Evolutionary conservation across 2,329 filamentous ascomycete genomes (phyloP).

Genomic region (Paracorniculantispora psalliotae): DNA sequence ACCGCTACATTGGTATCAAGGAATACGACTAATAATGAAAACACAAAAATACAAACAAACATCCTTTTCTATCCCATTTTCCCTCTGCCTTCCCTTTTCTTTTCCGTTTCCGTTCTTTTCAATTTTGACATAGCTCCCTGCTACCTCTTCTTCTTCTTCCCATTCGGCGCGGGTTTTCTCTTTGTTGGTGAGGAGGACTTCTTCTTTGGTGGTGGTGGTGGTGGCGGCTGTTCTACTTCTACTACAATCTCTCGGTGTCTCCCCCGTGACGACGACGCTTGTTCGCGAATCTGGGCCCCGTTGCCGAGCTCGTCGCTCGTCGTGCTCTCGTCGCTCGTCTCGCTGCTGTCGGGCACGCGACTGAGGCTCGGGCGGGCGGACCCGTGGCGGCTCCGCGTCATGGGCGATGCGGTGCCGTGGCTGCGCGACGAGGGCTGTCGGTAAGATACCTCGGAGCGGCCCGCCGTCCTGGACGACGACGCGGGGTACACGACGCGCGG

Average conservation of each 20-base stretch:
- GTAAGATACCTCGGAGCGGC: conserved; percentile 26
- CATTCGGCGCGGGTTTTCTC: conserved; percentile 31
- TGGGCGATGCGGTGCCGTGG: conserved; percentile 21
- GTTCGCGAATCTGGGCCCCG: conserved; percentile 28
- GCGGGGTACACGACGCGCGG: conserved; percentile 33
- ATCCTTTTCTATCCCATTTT: neutral
- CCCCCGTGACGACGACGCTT: conserved; percentile 16
- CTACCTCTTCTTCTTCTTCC: conserved; percentile 28
- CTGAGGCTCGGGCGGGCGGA: conserved; percentile 26
- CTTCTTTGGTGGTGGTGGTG: conserved; percentile 31
- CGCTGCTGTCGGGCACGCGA: conserved; percentile 29
- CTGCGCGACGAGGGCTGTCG: conserved; percentile 18
- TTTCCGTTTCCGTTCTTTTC: conserved; percentile 23
- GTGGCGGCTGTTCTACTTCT: conserved; percentile 30
- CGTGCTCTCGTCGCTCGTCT: conserved; percentile 29
- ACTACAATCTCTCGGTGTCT: conserved; percentile 35
- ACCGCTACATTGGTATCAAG: conserved; percentile 10
- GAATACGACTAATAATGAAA: neutral
- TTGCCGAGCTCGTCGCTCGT: conserved; percentile 34
- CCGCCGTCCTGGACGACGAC: conserved; percentile 31
- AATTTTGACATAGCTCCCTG: conserved; percentile 4
- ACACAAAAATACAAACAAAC: neutral
- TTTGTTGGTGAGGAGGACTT: conserved; percentile 38
- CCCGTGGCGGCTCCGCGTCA: conserved; percentile 28
- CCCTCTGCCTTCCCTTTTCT: neutral